Base-by-base conservation (phyloP, 768 basidiomycete species). In the Udeniomyces megalosporus region DNA sequence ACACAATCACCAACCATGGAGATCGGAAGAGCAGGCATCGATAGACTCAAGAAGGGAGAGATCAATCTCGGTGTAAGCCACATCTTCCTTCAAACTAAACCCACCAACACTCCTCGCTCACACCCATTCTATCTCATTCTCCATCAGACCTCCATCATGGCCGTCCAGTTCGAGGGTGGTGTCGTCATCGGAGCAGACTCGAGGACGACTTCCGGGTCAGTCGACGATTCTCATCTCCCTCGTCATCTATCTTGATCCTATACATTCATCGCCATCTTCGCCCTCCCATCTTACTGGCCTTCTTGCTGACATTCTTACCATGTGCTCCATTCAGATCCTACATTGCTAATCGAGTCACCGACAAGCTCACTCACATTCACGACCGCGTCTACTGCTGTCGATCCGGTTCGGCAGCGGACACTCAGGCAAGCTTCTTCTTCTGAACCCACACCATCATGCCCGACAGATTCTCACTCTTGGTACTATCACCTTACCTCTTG, bases 321-420 rank as follows among this genome's bases (percentile, higher is more conserved):
- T 45, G 2, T 46, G 15, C 14, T 35, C 20, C 49, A 1, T 20
- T 17, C 65, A 93, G 90, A n/a, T 63, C 62, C 15, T 63, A 63
- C 51, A 63, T 63, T 22, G 89, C 91, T 28, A 97, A 97, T 74
- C 85, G 93, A 74, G 93, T 97, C 22, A 99, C 93, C 47, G 93
- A 99, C 80, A 99, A 99, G 77, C 80, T 96, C 65, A 95, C 92
- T 2, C 82, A 88, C 72, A 80, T 99, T 68, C 91, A 96, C 74
- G 95, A 99, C 76, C 88, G 90, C 68, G 88, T 97, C 74, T 99
- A 97, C 75, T 99, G 95, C 74, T 99, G 95, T 81, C 86, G 95
- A 64, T 95, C 90, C 47, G 95, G 95, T 54, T 95, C 91, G 68
- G 88, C 93, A 50, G 93, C 93, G 26, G 93, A 99, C 73, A 99